Base-by-base conservation (phyloP, 2,329 filamentous ascomycete species). In the Neonectria magnoliae region DNA sequence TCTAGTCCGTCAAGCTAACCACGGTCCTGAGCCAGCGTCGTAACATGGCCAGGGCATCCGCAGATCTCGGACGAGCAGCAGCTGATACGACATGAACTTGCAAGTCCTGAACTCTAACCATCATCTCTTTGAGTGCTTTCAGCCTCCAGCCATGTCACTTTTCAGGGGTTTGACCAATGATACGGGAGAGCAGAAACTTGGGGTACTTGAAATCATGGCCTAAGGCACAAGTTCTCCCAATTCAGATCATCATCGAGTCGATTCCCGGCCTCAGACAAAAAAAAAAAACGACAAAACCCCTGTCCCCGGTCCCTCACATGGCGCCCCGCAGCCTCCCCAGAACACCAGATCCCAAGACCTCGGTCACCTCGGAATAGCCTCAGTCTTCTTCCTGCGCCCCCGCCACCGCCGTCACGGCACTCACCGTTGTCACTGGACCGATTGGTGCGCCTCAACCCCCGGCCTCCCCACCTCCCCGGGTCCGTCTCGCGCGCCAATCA, bases 401-500 rank as follows among this genome's bases (percentile, higher is more conserved):
- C 18, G 16, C 22, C 27, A 27, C 33, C 38, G 45, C 52, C 45
- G 51, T 57, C 16, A 11, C 44, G 54, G 60, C 41, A 45, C 54
- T 58, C 41, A 48, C 31, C 60, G 38, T 25, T 41, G 55, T 18
- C 18, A 25, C 36, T 33, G 14, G 60, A 27, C 60, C 50, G 60
- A 63, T 63, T 63, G 60, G 60, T 58, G 60, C 60, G 60, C 60
- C 48, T 63, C 48, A 45, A 57, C 33, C 55, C 55, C 51, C 50
- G 45, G 47, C 20, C 20, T 25, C 22, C 22, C 20, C 20, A 16
- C 27, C 25, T 29, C n/a, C 48, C 27, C 31, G 48, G 29, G n/a
- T 3, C 38, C 55, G 45, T 54, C 48, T 63, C 58, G 60, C 60
- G 60, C 60, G 54, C 60, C 60, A 63, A 63, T 63, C 60, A 63